Evolutionary conservation across 2,329 filamentous ascomycete species (phyloP), one percentile per base, ranked within the genome.

Genomic region (Neoarthrinium moseri): DNA sequence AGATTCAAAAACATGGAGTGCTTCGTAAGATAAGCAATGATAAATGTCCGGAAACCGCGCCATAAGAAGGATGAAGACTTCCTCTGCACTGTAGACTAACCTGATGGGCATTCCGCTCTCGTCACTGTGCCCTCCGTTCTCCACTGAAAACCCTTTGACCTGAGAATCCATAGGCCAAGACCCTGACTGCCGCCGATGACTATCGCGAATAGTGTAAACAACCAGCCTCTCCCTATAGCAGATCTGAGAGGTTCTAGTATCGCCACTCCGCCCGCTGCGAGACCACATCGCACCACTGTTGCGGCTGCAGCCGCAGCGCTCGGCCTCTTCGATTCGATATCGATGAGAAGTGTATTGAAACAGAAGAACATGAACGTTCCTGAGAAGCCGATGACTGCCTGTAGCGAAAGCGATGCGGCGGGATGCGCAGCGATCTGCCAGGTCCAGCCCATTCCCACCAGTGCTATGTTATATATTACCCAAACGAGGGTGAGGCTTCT

Each of bases 211-310:
- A 52, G 12, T 8, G 71, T 73, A 47, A 73, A 74, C 3, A 64
- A 66, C 70, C 71, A 74, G 0, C 70, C 70, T 5, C 64, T 59
- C 4, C 67, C 70, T 53, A 72, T 68, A 2, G 37, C 43, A 29
- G 51, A 29, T 4, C 56, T 35, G 2, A 58, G 32, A 12, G 55
- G 56, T n/a, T 58, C 47, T 20, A 60, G 35, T 13, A 53, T 41
- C 10, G 53, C 51, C 4, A 57, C 48, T 3, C 26, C 35, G 15
- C 41, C 45, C n/a, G 52, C 55, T 4, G 51, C 40, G 8, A 58
- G 8, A 3, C 43, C 44, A 42, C 53, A 56, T 12, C 55, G 33
- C 18, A 33, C 33, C 26, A 58, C 52, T 22, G 49, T 53, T 15
- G 42, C 50, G 5, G 45, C 32, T 4, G 55, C 56, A 3, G 30